A percentile compares a stretch with the other conserved stretches of the same genome.
Conservation (phyloP, 768 basidiomycete species). For the Mycena haematopus region DNA sequence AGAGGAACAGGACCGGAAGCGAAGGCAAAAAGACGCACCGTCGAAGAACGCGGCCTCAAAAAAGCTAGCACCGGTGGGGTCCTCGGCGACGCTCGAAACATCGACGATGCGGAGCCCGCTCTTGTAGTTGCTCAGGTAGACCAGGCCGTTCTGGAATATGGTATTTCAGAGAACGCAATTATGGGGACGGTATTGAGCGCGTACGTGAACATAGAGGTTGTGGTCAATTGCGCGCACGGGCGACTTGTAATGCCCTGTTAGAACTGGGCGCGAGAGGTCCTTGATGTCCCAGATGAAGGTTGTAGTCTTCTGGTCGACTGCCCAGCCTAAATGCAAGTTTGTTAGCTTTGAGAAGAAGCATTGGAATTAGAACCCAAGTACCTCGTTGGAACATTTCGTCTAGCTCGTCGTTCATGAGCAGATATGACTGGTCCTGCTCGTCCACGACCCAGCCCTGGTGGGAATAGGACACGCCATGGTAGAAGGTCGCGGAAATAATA, state of each 20-base stretch:
- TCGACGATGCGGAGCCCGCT: conserved; percentile 39
- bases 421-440: not conserved
- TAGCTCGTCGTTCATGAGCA: not conserved
- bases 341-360: not conserved
- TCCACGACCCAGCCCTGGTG: not conserved
- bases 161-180: not conserved
- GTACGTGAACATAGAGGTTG: conserved; percentile 34
- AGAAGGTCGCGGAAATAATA: conserved; percentile 37
- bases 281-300: conserved; percentile 41
- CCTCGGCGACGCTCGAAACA: conserved; percentile 33
- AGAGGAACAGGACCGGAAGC: too few relatives aligned
- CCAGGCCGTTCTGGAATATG: conserved; percentile 28
- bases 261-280: conserved; percentile 32
- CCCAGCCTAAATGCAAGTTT: conserved; percentile 21
- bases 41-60: conserved; percentile 37
- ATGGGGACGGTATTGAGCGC: not conserved
- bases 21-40: conserved; percentile 10
- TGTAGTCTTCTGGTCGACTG: conserved; percentile 32
- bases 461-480: conserved; percentile 32
- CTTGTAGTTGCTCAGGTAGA: conserved; percentile 38
- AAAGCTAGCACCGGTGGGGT: conserved; percentile 37
- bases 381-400: conserved; percentile 10
- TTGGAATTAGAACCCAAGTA: not conserved
- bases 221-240: conserved; percentile 36
- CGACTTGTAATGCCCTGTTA: conserved; percentile 36